Evolutionary conservation across 2,329 filamentous ascomycete genomes (phyloP), one percentile per base, ranked within the genome.

Genomic region (Pyrenophora teres): DNA sequence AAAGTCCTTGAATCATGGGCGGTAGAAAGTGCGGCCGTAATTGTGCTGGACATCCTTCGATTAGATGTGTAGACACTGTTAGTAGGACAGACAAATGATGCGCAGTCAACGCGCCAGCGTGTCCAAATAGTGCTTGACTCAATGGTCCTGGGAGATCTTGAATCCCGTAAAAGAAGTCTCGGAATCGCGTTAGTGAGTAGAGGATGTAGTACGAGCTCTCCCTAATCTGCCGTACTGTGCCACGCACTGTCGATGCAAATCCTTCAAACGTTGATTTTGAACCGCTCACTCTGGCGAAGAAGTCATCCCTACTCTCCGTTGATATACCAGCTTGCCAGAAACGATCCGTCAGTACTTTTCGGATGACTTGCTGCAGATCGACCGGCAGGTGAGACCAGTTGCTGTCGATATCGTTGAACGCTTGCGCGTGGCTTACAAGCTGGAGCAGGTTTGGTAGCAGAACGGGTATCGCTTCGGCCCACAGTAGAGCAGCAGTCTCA

Each of bases 301-400:
- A 99, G 52, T 97, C 93, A 57, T 97, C 94, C 71, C 94, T 92
- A 64, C 90, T 97, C 21, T 96, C 94, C 56, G 88, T 89, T 0
- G 94, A 97, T 43, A 99, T 99, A 8, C 94, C 94, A 6, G 92
- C 91, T 78, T 99, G 94, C 94, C 94, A 99, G 72, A 99, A 99
- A 19, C 94, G 84, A 74, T 99, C 94, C 12, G 92, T 96, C 18
- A 99, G 78, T 16, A 97, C 91, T 18, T 90, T 84, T 37, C 86
- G 83, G 33, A 97, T 89, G 45, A 96, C 85, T 4, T 82, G 77
- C 52, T 87, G 87, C 80, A 95, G 87, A 36, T 95, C 90, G 9
- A 79, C 72, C 1, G 92, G 87, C 13, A 96, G 76, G 27, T 87
- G 83, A 8, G 82, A 80, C 93, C 94, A 99, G 67, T 92, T 95